Conservation (phyloP, 768 basidiomycete genomes). For the Tricholoma bakamatsutake region DNA sequence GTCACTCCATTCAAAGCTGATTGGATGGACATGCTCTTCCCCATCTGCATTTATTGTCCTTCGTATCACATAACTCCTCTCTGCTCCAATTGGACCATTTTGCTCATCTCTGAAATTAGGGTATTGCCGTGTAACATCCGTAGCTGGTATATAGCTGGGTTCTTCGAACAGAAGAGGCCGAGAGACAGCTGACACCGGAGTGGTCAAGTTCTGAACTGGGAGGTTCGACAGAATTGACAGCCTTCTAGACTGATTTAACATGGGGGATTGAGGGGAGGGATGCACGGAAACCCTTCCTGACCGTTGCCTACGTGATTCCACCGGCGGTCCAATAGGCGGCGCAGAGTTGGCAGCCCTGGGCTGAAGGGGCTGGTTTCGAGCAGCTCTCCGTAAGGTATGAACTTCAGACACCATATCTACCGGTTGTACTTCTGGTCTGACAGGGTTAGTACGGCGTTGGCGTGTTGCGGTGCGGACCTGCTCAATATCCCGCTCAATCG, state of each 20-base stretch:
- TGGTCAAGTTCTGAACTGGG: constrained; percentile 33
- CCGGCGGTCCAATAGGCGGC: constrained; percentile 5
- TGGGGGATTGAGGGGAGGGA: constrained; percentile 18
- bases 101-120: constrained; percentile 3
- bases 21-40: constrained; percentile 34
- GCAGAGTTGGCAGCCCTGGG: background rate
- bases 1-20: constrained; percentile 35
- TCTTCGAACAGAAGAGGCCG: constrained; percentile 37
- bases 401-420: constrained; percentile 9
- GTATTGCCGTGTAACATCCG: constrained; percentile 7
- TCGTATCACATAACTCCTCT: constrained; percentile 30
- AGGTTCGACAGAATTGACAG: constrained; percentile 37
- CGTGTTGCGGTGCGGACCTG: constrained; percentile 12
- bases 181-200: constrained; percentile 26
- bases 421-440: constrained; percentile 9
- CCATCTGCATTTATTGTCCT: constrained; percentile 30
- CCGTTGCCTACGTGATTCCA: constrained; percentile 20
- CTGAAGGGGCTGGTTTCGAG: constrained; percentile 4
- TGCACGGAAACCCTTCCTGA: background rate
- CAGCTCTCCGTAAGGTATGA: constrained; percentile 9
- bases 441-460: constrained; percentile 22
- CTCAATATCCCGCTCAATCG: constrained; percentile 23
- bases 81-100: constrained; percentile 11
- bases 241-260: constrained; percentile 23
- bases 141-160: constrained; percentile 27